Percentiles rank a stretch among this genome's conserved stretches.
phyloP scores from a whole-genome alignment of 2,329 filamentous ascomycete species.

The Fusarium continuum region DNA sequence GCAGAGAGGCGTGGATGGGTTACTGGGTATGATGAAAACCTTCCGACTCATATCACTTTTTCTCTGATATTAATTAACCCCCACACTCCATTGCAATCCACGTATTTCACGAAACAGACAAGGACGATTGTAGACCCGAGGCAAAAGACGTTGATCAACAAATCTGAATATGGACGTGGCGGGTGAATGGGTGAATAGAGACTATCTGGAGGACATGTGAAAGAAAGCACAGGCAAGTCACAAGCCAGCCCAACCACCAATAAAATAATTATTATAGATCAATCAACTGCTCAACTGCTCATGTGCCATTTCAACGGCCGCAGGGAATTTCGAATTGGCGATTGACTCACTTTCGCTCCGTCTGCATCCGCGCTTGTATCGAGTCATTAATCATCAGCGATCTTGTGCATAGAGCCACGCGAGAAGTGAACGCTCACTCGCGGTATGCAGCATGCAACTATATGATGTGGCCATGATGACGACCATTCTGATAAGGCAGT shows the following conservation, averaged over 20 bases:
- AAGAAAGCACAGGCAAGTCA: conserved; percentile 2
- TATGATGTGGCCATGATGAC: conserved; percentile 23
- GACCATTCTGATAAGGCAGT: background rate
- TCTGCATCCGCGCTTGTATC: background rate
- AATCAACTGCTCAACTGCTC: background rate
- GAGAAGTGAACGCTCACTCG: background rate
- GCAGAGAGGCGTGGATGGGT: background rate
- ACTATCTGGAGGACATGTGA: conserved; percentile 23
- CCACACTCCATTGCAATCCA: background rate
- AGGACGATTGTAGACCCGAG: background rate
- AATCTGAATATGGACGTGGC: too few relatives aligned
- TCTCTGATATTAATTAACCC: background rate
- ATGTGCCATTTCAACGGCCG: background rate
- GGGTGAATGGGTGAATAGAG: background rate
- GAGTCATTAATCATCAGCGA: background rate
- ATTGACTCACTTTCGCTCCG: background rate
- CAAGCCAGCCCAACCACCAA: background rate
- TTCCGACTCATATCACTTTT: background rate
- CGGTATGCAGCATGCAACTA: conserved; percentile 11
- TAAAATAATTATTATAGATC: background rate
- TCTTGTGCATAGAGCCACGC: background rate
- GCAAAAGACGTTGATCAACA: background rate
- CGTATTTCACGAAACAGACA: background rate
- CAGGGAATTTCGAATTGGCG: background rate
- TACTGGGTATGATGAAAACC: background rate